Conservation (phyloP, 345 rosid species). For the Eutrema heterophyllum region DNA sequence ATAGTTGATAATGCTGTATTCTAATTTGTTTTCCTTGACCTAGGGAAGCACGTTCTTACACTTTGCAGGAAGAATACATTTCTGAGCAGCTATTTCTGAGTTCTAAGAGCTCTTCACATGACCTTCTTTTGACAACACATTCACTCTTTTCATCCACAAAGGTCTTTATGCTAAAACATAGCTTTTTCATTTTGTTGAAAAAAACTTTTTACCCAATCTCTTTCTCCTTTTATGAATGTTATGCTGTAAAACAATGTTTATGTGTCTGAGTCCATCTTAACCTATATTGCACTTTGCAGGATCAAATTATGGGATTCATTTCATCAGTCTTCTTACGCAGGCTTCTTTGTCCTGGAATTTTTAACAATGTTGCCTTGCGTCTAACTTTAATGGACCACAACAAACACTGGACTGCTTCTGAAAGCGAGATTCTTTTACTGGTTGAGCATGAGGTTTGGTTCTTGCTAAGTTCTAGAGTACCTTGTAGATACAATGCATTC, state of each 20-base stretch:
- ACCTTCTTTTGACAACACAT: constrained; percentile 61
- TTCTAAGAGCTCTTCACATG: constrained; percentile 59
- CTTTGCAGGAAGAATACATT: constrained; percentile 77
- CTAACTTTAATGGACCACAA: constrained; percentile 69
- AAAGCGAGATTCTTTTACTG: constrained; percentile 70
- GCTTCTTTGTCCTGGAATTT: constrained; percentile 82
- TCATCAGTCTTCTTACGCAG: constrained; percentile 75
- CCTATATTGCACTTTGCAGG: constrained; percentile 50
- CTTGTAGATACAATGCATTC: constrained; percentile 13
- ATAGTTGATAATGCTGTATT: constrained; percentile 12
- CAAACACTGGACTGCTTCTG: constrained; percentile 73
- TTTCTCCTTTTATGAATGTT: constrained; percentile 9
- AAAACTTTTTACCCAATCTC: not conserved
- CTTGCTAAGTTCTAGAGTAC: not conserved
- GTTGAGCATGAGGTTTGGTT: constrained; percentile 74
- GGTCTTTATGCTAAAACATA: constrained; percentile 39
- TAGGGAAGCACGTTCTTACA: constrained; percentile 71
- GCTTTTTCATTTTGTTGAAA: constrained; percentile 2
- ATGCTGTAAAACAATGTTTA: not conserved
- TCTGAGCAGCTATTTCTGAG: constrained; percentile 84
- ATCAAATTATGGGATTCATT: constrained; percentile 61
- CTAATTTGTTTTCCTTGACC: constrained; percentile 19
- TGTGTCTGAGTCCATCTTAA: not conserved
- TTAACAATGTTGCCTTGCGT: constrained; percentile 51
- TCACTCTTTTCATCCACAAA: constrained; percentile 61